phyloP scores from a whole-genome alignment of 2,329 filamentous ascomycete species.

The Bipolaris bicolor region DNA sequence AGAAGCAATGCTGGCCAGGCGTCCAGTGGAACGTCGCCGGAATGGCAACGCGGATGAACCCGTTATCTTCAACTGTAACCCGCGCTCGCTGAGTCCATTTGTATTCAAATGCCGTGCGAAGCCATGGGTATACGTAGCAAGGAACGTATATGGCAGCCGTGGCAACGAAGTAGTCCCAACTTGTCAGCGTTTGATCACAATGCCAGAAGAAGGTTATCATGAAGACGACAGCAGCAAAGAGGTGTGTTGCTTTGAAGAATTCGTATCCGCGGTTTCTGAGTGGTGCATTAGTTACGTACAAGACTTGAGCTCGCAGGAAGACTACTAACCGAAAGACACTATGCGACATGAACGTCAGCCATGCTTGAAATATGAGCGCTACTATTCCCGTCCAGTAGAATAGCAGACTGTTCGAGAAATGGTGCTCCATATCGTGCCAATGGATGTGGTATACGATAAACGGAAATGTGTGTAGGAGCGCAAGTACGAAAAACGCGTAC shows the following conservation, averaged over 20 bases:
- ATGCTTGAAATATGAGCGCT: constrained; percentile 60
- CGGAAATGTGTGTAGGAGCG: constrained; percentile 65
- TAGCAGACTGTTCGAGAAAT: constrained; percentile 53
- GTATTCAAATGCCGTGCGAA: constrained; percentile 58
- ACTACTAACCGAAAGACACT: constrained; percentile 55
- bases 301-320: background rate
- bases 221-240: constrained; percentile 60
- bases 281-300: background rate
- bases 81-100: constrained; percentile 55
- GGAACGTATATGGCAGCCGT: constrained; percentile 59
- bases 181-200: constrained; percentile 55
- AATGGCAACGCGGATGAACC: constrained; percentile 28
- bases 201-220: constrained; percentile 67
- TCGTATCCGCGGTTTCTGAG: constrained; percentile 62
- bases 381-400: constrained; percentile 64
- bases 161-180: constrained; percentile 67
- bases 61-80: constrained; percentile 39
- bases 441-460: constrained; percentile 62
- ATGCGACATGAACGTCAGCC: constrained; percentile 62
- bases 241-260: constrained; percentile 66
- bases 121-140: constrained; percentile 54
- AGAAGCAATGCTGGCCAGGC: constrained; percentile 62
- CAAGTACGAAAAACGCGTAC: constrained; percentile 61
- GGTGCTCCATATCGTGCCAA: constrained; percentile 56
- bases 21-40: constrained; percentile 53